These are phyloP conservation scores for Podaxis sp. DNA, from an alignment of 768 basidiomycete species.

Conservation along the genomic window DNA sequence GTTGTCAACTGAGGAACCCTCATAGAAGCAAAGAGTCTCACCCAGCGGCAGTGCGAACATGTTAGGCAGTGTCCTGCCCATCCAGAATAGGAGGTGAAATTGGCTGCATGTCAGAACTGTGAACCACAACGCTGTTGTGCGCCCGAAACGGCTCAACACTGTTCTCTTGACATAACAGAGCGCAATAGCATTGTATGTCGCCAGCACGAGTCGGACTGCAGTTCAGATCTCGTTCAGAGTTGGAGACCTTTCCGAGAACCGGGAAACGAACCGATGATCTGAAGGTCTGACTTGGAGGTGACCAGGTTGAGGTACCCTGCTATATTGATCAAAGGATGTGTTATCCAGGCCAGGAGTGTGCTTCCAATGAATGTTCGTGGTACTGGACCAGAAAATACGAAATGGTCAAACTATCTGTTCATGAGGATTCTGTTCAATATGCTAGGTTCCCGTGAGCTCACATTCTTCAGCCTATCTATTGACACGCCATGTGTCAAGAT, in stretches of 20 bases:
- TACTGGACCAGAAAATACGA: constrained; percentile 83
- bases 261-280: constrained; percentile 58
- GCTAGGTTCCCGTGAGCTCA: constrained; percentile 32
- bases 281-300: constrained; percentile 62
- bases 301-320: constrained; percentile 43
- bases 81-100: constrained; percentile 93
- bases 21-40: constrained; percentile 29
- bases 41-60: constrained; percentile 87
- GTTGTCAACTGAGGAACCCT: not conserved
- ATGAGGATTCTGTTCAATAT: constrained; percentile 8
- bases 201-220: constrained; percentile 76
- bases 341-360: constrained; percentile 59
- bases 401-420: constrained; percentile 81
- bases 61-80: constrained; percentile 91
- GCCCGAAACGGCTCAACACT: constrained; percentile 64
- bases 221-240: not conserved
- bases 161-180: constrained; percentile 66
- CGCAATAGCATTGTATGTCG: constrained; percentile 59
- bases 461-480: constrained; percentile 42
- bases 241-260: not conserved
- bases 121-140: constrained; percentile 55
- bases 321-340: constrained; percentile 47
- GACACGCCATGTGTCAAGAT: constrained; percentile 72
- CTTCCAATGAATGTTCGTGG: constrained; percentile 87
- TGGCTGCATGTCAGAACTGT: constrained; percentile 73